Evolutionary conservation across 2,329 filamentous ascomycete genomes (phyloP).

Genomic region (Xenoacremonium recifei): DNA sequence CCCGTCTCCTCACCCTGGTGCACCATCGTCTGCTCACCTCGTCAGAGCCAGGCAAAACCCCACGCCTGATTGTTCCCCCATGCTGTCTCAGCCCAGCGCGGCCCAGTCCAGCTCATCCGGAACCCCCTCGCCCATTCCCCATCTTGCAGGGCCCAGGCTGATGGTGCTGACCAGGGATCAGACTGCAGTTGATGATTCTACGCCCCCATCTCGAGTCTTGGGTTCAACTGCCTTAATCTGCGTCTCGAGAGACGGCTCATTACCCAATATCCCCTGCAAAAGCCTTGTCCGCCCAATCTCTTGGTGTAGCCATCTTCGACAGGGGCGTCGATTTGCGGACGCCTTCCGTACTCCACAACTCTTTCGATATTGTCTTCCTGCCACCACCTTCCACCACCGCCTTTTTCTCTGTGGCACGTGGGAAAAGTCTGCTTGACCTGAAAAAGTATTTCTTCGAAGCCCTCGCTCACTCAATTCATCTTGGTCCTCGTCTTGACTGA

Average conservation of each 20-base stretch:
- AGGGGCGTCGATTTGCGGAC: conserved; percentile 16
- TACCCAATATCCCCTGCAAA: conserved; percentile 7
- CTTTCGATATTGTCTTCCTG: conserved; percentile 23
- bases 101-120: conserved; percentile 4
- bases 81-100: not conserved
- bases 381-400: conserved; percentile 27
- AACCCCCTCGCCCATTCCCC: conserved; percentile 1
- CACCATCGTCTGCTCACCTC: conserved; percentile 26
- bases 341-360: conserved; percentile 20
- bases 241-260: conserved; percentile 5
- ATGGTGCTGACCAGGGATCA: conserved; percentile 16
- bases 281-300: conserved; percentile 14
- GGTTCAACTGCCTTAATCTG: conserved; percentile 14
- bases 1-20: conserved; percentile 26
- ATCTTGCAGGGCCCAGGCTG: conserved; percentile 20
- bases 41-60: conserved; percentile 21
- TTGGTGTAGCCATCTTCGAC: conserved; percentile 17
- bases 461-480: conserved; percentile 1
- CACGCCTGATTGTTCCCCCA: conserved; percentile 3
- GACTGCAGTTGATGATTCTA: no score
- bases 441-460: conserved; percentile 20
- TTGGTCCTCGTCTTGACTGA: conserved; percentile 11
- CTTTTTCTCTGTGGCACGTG: conserved; percentile 24
- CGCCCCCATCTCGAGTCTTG: conserved; percentile 19
- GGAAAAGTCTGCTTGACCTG: no score